A percentile compares a stretch with the other conserved stretches of the same genome.
These are phyloP conservation scores for Ilyonectria sp. DNA, from an alignment of 2,329 filamentous ascomycete genomes.

Conservation along the genomic window DNA sequence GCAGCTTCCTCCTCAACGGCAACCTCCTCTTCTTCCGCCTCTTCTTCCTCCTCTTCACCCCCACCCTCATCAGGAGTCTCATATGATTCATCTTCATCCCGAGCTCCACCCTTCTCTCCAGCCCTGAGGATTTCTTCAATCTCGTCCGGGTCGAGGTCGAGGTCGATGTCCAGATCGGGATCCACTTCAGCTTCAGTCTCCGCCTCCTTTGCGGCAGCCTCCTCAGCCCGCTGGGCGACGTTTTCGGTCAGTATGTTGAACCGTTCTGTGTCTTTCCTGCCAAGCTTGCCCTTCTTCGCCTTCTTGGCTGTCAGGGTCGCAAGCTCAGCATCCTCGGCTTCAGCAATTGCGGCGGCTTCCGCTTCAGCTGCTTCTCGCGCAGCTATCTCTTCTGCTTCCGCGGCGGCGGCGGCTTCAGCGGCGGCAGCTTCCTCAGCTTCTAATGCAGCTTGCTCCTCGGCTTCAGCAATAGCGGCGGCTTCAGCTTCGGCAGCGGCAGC, in stretches of 20 bases:
- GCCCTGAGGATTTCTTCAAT: constrained; percentile 27
- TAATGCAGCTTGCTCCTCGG: constrained; percentile 30
- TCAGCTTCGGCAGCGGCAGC: constrained; percentile 37
- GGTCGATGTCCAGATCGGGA: constrained; percentile 11
- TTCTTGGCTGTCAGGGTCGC: constrained; percentile 41
- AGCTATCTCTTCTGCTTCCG: constrained; percentile 20
- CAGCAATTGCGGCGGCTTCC: constrained; percentile 22
- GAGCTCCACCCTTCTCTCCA: constrained; percentile 28
- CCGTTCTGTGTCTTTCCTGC: constrained; percentile 45
- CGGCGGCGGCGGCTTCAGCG: constrained; percentile 11
- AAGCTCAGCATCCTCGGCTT: constrained; percentile 38
- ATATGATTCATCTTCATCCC: constrained; percentile 21
- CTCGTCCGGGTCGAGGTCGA: constrained; percentile 4
- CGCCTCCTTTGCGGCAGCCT: constrained; percentile 43
- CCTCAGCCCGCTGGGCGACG: constrained; percentile 33
- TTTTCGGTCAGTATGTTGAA: constrained; percentile 40
- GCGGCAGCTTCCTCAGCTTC: constrained; percentile 49
- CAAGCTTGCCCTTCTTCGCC: constrained; percentile 41
- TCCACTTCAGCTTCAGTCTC: constrained; percentile 25
- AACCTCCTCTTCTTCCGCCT: constrained; percentile 12
- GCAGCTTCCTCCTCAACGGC: constrained; percentile 12
- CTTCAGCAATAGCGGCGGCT: constrained; percentile 40
- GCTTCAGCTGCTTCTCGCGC: constrained; percentile 17
- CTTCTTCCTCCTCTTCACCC: constrained; percentile 20
- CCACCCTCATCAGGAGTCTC: constrained; percentile 21